Evolutionary conservation across 1,284 basidiomycete species (phyloP).

Genomic region (Phaffia rhodozyma): DNA sequence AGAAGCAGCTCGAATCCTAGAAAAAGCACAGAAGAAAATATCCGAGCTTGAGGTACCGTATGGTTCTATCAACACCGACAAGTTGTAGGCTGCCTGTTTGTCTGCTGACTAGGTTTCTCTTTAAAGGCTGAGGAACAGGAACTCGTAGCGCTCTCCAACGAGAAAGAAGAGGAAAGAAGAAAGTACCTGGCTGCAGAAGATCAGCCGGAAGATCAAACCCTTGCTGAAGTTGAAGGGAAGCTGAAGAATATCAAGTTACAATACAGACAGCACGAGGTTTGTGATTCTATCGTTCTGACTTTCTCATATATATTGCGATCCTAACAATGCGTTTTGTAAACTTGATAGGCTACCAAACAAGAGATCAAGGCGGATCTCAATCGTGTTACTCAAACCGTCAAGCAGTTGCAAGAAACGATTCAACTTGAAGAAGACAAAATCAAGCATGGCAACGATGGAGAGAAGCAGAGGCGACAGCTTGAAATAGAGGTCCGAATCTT

Average conservation of each 20-base stretch:
- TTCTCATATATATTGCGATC: neutral
- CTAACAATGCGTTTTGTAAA: neutral
- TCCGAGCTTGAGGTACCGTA: conserved; percentile 15
- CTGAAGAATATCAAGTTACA: conserved; percentile 1
- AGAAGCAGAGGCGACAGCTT: conserved; percentile 21
- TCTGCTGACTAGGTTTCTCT: no score
- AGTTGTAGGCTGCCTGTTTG: no score
- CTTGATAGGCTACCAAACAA: neutral
- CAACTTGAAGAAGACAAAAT: neutral
- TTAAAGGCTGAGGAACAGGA: no score
- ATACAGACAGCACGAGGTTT: neutral
- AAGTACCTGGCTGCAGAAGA: neutral
- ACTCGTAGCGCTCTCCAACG: no score
- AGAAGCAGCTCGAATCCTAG: conserved; percentile 21
- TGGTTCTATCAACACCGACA: no score
- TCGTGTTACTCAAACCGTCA: conserved; percentile 13
- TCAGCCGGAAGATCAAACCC: neutral
- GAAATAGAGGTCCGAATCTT: conserved; percentile 17
- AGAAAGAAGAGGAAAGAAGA: conserved; percentile 7
- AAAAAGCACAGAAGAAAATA: conserved; percentile 20
- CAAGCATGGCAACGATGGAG: conserved; percentile 15
- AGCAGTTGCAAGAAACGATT: conserved; percentile 8
- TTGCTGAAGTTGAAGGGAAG: conserved; percentile 9
- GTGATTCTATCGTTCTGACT: neutral
- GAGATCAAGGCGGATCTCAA: neutral